phyloP scores from a whole-genome alignment of 2,329 filamentous ascomycete species.

The Emergomyces pasteurianus region DNA sequence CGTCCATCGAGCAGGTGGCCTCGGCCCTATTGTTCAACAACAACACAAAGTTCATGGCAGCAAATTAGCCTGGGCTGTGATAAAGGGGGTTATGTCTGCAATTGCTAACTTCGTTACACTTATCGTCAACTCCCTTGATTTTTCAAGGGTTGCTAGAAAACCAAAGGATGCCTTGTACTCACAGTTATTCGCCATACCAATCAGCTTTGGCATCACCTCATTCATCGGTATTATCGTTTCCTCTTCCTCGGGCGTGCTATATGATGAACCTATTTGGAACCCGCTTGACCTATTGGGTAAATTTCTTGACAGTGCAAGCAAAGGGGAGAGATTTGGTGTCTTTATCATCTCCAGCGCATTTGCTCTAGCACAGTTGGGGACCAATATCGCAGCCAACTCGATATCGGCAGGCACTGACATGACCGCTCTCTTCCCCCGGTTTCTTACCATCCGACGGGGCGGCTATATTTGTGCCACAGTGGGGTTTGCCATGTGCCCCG shows the following conservation, averaged over 20 bases:
- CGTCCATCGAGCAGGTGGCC: constrained; percentile 65
- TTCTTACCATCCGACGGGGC: constrained; percentile 72
- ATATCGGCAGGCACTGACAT: constrained; percentile 74
- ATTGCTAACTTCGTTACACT: constrained; percentile 87
- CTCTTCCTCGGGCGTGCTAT: constrained; percentile 53
- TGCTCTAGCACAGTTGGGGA: constrained; percentile 68
- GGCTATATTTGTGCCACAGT: constrained; percentile 73
- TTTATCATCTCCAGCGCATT: constrained; percentile 62
- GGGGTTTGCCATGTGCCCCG: constrained; percentile 76
- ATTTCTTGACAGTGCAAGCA: constrained; percentile 58
- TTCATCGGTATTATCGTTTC: constrained; percentile 77
- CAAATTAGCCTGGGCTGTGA: constrained; percentile 65
- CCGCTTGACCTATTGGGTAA: constrained; percentile 54
- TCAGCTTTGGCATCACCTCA: constrained; percentile 64
- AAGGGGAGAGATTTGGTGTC: constrained; percentile 59
- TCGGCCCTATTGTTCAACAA: constrained; percentile 71
- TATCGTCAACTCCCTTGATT: constrained; percentile 71
- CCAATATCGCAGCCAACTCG: constrained; percentile 78
- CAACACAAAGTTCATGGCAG: constrained; percentile 51
- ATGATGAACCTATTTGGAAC: constrained; percentile 58
- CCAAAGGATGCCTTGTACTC: constrained; percentile 69
- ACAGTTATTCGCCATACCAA: constrained; percentile 62
- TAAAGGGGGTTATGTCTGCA: constrained; percentile 76
- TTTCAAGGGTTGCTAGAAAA: constrained; percentile 67
- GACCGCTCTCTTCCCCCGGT: constrained; percentile 67